These are phyloP conservation scores for Exophiala sp. DNA, from an alignment of 2,329 filamentous ascomycete genomes.

Conservation along the genomic window DNA sequence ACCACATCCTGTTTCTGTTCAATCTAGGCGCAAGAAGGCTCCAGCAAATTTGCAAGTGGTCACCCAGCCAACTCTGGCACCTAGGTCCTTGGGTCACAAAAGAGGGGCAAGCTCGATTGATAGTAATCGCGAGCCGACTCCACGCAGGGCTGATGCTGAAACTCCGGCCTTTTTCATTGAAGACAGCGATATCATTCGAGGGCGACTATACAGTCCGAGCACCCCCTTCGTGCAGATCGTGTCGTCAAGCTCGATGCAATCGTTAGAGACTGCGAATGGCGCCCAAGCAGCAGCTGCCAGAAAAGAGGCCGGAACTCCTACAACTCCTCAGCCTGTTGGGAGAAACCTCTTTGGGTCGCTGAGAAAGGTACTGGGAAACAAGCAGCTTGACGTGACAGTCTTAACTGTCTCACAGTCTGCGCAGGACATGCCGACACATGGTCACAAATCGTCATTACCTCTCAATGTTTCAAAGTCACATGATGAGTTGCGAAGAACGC, in stretches of 20 bases:
- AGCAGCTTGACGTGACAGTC: constrained; percentile 31
- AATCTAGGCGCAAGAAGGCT: constrained; percentile 31
- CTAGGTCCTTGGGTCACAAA: constrained; percentile 61
- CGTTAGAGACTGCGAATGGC: constrained; percentile 29
- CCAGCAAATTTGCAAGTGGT: constrained; percentile 30
- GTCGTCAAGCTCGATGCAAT: constrained; percentile 54
- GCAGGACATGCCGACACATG: constrained; percentile 21
- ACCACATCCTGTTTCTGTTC: constrained; percentile 42
- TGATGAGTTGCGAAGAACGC: constrained; percentile 42
- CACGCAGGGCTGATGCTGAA: constrained; percentile 55
- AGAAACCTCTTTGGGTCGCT: constrained; percentile 84
- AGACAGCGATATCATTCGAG: constrained; percentile 78
- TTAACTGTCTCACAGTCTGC: constrained; percentile 24
- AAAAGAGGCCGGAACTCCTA: constrained; percentile 12
- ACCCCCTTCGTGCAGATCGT: constrained; percentile 69
- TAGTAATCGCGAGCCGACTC: constrained; percentile 61
- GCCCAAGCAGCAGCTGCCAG: background rate
- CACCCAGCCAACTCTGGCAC: constrained; percentile 43
- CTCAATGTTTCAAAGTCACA: constrained; percentile 45
- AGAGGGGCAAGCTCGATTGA: constrained; percentile 71
- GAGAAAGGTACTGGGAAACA: constrained; percentile 71
- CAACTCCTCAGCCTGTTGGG: constrained; percentile 60
- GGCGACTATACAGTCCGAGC: constrained; percentile 76
- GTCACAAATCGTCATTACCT: constrained; percentile 40
- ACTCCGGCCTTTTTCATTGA: constrained; percentile 27